Evolutionary conservation across 2,329 filamentous ascomycete species (phyloP).

Genomic region (Tolypocladium ophioglossoides): DNA sequence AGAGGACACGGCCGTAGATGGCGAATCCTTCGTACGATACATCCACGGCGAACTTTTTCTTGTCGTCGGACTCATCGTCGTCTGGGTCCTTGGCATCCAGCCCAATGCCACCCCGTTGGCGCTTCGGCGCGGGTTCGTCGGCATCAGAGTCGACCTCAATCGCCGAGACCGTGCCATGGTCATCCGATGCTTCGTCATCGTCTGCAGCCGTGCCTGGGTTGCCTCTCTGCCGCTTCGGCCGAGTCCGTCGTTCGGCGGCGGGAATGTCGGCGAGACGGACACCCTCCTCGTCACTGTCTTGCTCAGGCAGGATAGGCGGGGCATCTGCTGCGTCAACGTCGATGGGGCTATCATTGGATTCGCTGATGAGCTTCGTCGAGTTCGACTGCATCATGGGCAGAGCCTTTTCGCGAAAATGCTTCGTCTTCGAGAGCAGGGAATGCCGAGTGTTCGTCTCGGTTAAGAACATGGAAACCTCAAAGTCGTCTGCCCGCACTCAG

Average conservation of each 20-base stretch:
- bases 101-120: slow-evolving; percentile 22
- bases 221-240: slow-evolving; percentile 18
- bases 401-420: slow-evolving; percentile 55
- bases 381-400: slow-evolving; percentile 48
- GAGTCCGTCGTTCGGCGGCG: slow-evolving; percentile 9
- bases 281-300: slow-evolving; percentile 33
- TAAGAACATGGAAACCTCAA: slow-evolving; percentile 89
- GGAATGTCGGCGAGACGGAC: slow-evolving; percentile 25
- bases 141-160: slow-evolving; percentile 28
- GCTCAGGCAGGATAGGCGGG: slow-evolving; percentile 29
- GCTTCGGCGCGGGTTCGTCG: slow-evolving; percentile 34
- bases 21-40: slow-evolving; percentile 92
- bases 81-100: slow-evolving; percentile 5
- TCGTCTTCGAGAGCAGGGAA: slow-evolving; percentile 76
- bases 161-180: slow-evolving; percentile 23
- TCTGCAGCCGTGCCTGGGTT: slow-evolving; percentile 11
- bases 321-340: slow-evolving; percentile 36
- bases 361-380: slow-evolving; percentile 49
- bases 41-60: slow-evolving; percentile 82
- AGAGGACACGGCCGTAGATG: slow-evolving; percentile 88
- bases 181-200: slow-evolving; percentile 12
- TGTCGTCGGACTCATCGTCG: slow-evolving; percentile 47
- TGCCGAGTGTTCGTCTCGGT: slow-evolving; percentile 79
- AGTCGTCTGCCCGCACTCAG: slow-evolving; percentile 58
- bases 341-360: slow-evolving; percentile 41